Evolutionary conservation across 768 basidiomycete species (phyloP).

Genomic region (Leccinum uliginosum): DNA sequence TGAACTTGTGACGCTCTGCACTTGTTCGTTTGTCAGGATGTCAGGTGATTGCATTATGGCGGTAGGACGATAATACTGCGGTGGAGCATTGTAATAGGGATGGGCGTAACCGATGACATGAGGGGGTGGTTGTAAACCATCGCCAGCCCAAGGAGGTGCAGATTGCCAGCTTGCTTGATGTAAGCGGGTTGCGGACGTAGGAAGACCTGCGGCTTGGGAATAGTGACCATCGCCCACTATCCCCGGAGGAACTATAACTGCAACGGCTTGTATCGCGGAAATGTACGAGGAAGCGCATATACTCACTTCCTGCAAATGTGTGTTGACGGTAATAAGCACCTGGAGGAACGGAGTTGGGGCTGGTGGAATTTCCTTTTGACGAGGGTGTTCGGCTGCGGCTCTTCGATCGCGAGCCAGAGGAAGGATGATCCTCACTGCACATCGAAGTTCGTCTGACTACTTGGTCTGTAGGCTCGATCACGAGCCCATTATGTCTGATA

Average conservation of each 20-base stretch:
- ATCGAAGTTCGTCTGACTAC: constrained; percentile 16
- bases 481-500: constrained; percentile 59
- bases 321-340: constrained; percentile 62
- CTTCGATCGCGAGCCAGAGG: constrained; percentile 42
- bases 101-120: constrained; percentile 34
- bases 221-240: constrained; percentile 41
- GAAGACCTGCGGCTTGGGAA: constrained; percentile 40
- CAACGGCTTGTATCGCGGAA: constrained; percentile 5
- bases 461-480: constrained; percentile 47
- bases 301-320: constrained; percentile 43
- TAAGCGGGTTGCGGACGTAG: constrained; percentile 50
- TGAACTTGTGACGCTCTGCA: constrained; percentile 21
- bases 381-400: constrained; percentile 50
- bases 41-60: constrained; percentile 25
- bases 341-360: constrained; percentile 32
- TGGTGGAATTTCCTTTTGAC: constrained; percentile 37
- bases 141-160: constrained; percentile 32
- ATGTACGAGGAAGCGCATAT: not conserved
- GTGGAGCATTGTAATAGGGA: constrained; percentile 32
- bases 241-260: constrained; percentile 42
- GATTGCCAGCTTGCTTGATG: constrained; percentile 41
- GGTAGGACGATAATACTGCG: constrained; percentile 47
- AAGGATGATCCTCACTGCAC: constrained; percentile 25
- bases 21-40: constrained; percentile 15
- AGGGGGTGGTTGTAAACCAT: constrained; percentile 36